These are phyloP conservation scores for Sclerotinia trifoliorum DNA, from an alignment of 2,329 filamentous ascomycete genomes.

Conservation along the genomic window DNA sequence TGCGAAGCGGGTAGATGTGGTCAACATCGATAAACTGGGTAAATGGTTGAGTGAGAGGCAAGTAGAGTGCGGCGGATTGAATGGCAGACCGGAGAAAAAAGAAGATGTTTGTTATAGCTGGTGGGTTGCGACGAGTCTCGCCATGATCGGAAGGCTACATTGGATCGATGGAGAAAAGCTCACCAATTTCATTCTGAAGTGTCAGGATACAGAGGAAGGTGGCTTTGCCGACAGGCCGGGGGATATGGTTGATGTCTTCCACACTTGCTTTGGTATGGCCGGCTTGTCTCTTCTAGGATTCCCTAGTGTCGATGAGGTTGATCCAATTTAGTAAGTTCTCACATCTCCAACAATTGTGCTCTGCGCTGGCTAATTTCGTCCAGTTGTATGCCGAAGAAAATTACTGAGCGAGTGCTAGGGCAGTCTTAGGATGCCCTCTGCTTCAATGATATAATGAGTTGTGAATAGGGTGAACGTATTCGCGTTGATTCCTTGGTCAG, in stretches of 20 bases:
- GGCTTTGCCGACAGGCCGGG: slow-evolving; percentile 89
- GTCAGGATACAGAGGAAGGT: slow-evolving; percentile 80
- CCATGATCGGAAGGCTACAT: slow-evolving; percentile 82
- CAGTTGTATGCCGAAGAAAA: slow-evolving; percentile 70
- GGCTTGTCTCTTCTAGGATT: slow-evolving; percentile 82
- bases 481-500: background rate
- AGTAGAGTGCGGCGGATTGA: slow-evolving; percentile 80
- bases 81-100: slow-evolving; percentile 90
- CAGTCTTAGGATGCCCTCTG: slow-evolving; percentile 28
- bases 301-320: slow-evolving; percentile 73
- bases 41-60: slow-evolving; percentile 94
- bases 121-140: slow-evolving; percentile 93
- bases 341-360: background rate
- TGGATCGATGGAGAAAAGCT: slow-evolving; percentile 90
- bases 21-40: slow-evolving; percentile 78
- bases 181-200: slow-evolving; percentile 76
- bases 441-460: slow-evolving; percentile 4
- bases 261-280: slow-evolving; percentile 85
- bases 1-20: slow-evolving; percentile 74
- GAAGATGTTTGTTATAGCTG: slow-evolving; percentile 99
- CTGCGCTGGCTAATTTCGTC: slow-evolving; percentile 25
- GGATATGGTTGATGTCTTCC: slow-evolving; percentile 96
- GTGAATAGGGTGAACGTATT: background rate
- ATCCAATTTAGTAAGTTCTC: slow-evolving; percentile 74
- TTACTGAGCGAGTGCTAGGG: slow-evolving; percentile 59